Evolutionary conservation across 2,329 filamentous ascomycete species (phyloP).

Genomic region (Diaporthe amygdali): DNA sequence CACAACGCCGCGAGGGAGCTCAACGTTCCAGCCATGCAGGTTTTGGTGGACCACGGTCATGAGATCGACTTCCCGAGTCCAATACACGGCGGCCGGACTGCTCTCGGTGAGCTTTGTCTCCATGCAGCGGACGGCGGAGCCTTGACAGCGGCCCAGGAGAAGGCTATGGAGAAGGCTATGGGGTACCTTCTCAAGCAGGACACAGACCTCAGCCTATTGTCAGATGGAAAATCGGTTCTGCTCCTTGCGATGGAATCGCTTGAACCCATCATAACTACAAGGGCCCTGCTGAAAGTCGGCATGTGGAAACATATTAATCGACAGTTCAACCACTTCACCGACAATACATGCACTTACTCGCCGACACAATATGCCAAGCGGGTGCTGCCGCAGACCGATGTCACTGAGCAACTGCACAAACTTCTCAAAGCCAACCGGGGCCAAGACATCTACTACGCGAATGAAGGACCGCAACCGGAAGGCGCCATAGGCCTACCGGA

Average conservation of each 20-base stretch:
- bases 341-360: conserved; percentile 63
- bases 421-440: conserved; percentile 59
- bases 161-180: conserved; percentile 63
- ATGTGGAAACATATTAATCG: conserved; percentile 71
- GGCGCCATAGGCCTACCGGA: conserved; percentile 58
- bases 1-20: conserved; percentile 68
- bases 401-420: conserved; percentile 45
- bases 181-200: conserved; percentile 59
- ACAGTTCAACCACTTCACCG: conserved; percentile 59
- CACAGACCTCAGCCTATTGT: conserved; percentile 60
- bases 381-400: conserved; percentile 46
- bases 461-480: conserved; percentile 57
- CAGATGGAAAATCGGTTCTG: conserved; percentile 62
- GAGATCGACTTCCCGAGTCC: conserved; percentile 69
- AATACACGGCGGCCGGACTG: conserved; percentile 65
- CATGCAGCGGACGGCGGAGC: conserved; percentile 54
- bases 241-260: conserved; percentile 64
- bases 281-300: conserved; percentile 64
- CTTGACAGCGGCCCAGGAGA: conserved; percentile 52
- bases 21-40: conserved; percentile 59
- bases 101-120: conserved; percentile 67
- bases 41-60: conserved; percentile 64
- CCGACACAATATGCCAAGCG: conserved; percentile 66
- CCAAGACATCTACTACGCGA: conserved; percentile 59
- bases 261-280: conserved; percentile 60